Percentiles rank a stretch among this genome's conserved stretches.
Evolutionary conservation across 2,329 filamentous ascomycete genomes (phyloP).

Genomic region (Helotiales sp.): DNA sequence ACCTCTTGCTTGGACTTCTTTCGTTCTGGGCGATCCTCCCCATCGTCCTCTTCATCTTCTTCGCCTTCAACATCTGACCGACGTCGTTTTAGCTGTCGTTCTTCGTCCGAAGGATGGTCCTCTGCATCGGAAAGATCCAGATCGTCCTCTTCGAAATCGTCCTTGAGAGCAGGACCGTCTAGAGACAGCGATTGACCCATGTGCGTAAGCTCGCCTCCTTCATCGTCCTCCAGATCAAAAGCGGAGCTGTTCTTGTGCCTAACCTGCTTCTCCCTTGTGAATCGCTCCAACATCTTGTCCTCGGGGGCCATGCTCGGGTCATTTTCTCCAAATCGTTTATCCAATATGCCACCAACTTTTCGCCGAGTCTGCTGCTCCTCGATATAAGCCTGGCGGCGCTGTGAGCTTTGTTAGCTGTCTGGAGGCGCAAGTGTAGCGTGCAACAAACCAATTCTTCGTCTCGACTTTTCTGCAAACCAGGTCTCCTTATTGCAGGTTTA

Average conservation of each 20-base stretch:
- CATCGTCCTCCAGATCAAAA: slow-evolving; percentile 89
- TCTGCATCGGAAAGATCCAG: slow-evolving; percentile 63
- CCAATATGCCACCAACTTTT: slow-evolving; percentile 89
- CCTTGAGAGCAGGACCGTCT: slow-evolving; percentile 57
- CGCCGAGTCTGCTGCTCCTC: slow-evolving; percentile 83
- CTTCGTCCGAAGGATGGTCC: slow-evolving; percentile 59
- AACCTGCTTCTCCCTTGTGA: slow-evolving; percentile 83
- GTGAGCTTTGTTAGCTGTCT: not conserved
- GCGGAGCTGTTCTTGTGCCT: slow-evolving; percentile 76
- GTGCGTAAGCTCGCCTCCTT: slow-evolving; percentile 76
- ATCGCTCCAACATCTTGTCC: slow-evolving; percentile 88
- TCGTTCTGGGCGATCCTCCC: slow-evolving; percentile 68
- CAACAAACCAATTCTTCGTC: slow-evolving; percentile 79
- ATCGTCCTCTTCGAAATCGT: slow-evolving; percentile 83
- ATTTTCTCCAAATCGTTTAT: slow-evolving; percentile 94
- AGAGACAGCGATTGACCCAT: slow-evolving; percentile 76
- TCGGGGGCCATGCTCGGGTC: slow-evolving; percentile 93
- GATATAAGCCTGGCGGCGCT: slow-evolving; percentile 33
- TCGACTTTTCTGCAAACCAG: slow-evolving; percentile 81
- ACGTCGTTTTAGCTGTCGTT: slow-evolving; percentile 61
- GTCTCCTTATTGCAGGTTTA: slow-evolving; percentile 70
- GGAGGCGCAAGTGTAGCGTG: slow-evolving; percentile 8
- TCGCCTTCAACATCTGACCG: slow-evolving; percentile 55
- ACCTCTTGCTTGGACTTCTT: slow-evolving; percentile 97
- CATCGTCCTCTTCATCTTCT: slow-evolving; percentile 55